These are phyloP conservation scores for thale cress (Arabidopsis thaliana) DNA, from an alignment of 345 rosid genomes.

Conservation along the genomic window DNA sequence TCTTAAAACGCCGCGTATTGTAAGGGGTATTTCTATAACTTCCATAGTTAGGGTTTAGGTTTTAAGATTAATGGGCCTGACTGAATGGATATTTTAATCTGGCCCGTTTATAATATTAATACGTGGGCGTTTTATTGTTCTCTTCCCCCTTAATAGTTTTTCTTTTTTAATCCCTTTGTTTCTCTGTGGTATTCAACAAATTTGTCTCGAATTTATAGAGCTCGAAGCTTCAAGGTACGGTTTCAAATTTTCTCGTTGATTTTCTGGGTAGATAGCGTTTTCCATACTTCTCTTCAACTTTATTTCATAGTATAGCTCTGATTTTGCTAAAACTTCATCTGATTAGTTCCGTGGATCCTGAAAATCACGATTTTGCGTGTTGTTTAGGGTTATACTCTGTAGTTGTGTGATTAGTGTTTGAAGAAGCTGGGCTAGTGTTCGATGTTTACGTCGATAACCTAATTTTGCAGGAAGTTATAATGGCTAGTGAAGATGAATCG, in stretches of 20 bases:
- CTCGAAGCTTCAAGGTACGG: conserved; percentile 38
- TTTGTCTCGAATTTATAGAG: not conserved
- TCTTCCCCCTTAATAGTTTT: not conserved
- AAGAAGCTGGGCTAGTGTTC: not conserved
- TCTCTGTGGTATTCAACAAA: not conserved
- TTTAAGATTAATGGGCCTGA: conserved; percentile 6
- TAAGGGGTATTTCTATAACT: not conserved
- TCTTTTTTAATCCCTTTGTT: not conserved
- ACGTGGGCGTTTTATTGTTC: not conserved
- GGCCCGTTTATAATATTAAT: conserved; percentile 16
- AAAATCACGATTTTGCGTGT: not conserved
- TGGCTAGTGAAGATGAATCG: conserved; percentile 70
- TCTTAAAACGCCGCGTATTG: conserved; percentile 9
- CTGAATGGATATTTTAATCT: not conserved
- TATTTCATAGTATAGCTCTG: not conserved
- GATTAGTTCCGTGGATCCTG: conserved; percentile 17
- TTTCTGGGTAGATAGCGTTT: not conserved
- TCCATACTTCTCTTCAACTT: not conserved
- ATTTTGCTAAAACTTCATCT: conserved; percentile 5
- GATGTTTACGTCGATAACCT: not conserved
- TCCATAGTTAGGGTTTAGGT: not conserved
- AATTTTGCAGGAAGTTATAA: conserved; percentile 38
- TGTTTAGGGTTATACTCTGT: conserved; percentile 5
- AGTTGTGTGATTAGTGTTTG: not conserved
- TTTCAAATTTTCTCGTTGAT: conserved; percentile 3